A percentile compares a stretch with the other conserved stretches of the same genome.
Evolutionary conservation across 306 rosid species (phyloP).

Genomic region (Glycine latifolia): DNA sequence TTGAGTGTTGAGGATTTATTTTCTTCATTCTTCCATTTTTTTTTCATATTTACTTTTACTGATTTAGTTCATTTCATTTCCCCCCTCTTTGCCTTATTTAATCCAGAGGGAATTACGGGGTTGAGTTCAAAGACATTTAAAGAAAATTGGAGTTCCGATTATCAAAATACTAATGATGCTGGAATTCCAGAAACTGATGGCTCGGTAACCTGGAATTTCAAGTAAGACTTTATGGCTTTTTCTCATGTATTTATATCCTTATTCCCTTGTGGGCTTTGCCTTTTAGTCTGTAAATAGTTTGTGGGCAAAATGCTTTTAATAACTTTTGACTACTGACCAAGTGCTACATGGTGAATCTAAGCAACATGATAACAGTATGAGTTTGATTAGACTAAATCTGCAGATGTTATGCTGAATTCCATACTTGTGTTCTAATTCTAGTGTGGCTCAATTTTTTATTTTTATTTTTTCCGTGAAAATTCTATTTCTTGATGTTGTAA

Average conservation of each 20-base stretch:
- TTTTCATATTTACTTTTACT: constrained; percentile 16
- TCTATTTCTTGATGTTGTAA: not conserved
- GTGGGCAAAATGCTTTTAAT: constrained; percentile 19
- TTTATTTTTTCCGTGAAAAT: not conserved
- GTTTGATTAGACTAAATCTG: constrained; percentile 4
- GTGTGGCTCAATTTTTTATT: not conserved
- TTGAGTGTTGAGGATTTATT: constrained; percentile 13
- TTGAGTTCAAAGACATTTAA: constrained; percentile 68
- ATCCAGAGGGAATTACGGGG: constrained; percentile 86
- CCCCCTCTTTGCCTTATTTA: constrained; percentile 40
- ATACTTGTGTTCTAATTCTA: not conserved
- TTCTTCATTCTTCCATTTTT: constrained; percentile 1
- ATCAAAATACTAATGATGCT: constrained; percentile 80
- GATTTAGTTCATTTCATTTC: not conserved
- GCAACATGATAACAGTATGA: constrained; percentile 14
- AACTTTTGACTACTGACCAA: constrained; percentile 10
- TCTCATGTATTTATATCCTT: constrained; percentile 18
- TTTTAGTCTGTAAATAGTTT: constrained; percentile 22
- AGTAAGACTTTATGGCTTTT: constrained; percentile 59
- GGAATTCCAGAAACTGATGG: constrained; percentile 87
- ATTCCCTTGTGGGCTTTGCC: constrained; percentile 7
- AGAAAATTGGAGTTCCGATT: constrained; percentile 88
- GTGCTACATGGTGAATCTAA: constrained; percentile 12
- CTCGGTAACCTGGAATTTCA: constrained; percentile 80
- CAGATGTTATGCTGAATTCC: not conserved